A percentile compares a stretch with the other conserved stretches of the same genome.
phyloP scores from a whole-genome alignment of 352 stramenopile species.

The Phytophthora kernoviae region DNA sequence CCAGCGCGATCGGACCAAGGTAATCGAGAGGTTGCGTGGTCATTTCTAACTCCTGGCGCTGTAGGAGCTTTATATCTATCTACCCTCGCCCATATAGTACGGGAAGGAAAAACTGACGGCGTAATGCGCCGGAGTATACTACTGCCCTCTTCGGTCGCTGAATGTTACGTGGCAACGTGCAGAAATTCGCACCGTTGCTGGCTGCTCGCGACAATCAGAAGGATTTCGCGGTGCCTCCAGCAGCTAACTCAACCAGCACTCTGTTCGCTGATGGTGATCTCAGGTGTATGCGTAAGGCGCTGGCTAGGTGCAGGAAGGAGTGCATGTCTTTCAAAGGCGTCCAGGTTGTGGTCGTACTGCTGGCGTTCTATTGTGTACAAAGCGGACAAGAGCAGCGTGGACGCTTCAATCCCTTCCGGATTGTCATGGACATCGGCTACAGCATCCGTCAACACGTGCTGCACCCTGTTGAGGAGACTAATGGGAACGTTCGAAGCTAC shows the following conservation, averaged over 20 bases:
- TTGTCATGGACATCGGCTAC: constrained; percentile 40
- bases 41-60: too few species aligned
- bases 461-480: constrained; percentile 28
- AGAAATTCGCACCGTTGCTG: constrained; percentile 37
- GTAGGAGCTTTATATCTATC: too few species aligned
- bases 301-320: constrained; percentile 44
- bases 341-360: constrained; percentile 30
- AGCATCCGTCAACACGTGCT: constrained; percentile 54
- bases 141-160: constrained; percentile 30
- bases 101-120: too few species aligned
- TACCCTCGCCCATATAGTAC: constrained; percentile 27
- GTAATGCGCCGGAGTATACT: constrained; percentile 26
- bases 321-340: constrained; percentile 42
- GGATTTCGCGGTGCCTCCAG: constrained; percentile 34
- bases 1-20: constrained; percentile 25
- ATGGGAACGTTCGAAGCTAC: constrained; percentile 47
- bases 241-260: constrained; percentile 37
- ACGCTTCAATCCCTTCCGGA: constrained; percentile 44
- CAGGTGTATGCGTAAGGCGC: constrained; percentile 35
- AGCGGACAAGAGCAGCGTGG: constrained; percentile 28
- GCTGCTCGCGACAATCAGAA: constrained; percentile 25
- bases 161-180: constrained; percentile 23
- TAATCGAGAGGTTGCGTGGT: too few species aligned
- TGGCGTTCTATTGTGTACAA: constrained; percentile 37
- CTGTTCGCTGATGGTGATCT: constrained; percentile 43